Base-by-base conservation (phyloP, 2,329 filamentous ascomycete species). In the Sclerotinia glacialis region DNA sequence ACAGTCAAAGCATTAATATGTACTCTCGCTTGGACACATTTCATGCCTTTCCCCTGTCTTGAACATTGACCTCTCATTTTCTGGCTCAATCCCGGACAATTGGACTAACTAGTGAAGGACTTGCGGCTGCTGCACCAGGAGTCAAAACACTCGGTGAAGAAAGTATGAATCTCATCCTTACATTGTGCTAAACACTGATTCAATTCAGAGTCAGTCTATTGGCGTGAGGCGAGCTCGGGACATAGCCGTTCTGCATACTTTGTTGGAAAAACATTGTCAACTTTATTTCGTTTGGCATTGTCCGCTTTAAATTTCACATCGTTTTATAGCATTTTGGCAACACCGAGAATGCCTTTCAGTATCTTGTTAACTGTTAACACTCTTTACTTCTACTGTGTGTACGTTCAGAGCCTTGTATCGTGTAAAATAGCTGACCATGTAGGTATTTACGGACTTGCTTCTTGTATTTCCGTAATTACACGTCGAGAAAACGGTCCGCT, bases 161-260 rank as follows among this genome's bases (percentile, higher is more conserved):
- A 49, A 61, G 28, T 78, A 28, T 23, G 61, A 18, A 21, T 52
- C 12, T 9, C 49, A 34, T 53, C 16, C 11, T 53, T 53, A 26
- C n/a, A n/a, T 31, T 21, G 16, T 16, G 28, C 16, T 11, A 31
- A 21, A 18, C 31, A 31, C 50, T 53, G 16, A 28, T 14, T 52
- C 7, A 11, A 21, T 4, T 53, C 16, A 53, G 26, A 31, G 31
- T 53, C 26, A 3, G 16, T 53, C 14, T 53, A 52, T 52, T 53
- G 50, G 50, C 26, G 50, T 21, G 50, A 53, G 16, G 50, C 50
- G 12, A 34, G 50, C 26, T 53, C 50, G 16, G 26, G 26, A 16
- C 50, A 54, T 14, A n/a, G 18, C 23, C 52, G 31, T 37, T 34
- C 31, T 37, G 52, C 31, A 2, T 54, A 54, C 18, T 54, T 37